These are phyloP conservation scores for Raphanus sativus DNA, from an alignment of 345 rosid genomes.

Conservation along the genomic window DNA sequence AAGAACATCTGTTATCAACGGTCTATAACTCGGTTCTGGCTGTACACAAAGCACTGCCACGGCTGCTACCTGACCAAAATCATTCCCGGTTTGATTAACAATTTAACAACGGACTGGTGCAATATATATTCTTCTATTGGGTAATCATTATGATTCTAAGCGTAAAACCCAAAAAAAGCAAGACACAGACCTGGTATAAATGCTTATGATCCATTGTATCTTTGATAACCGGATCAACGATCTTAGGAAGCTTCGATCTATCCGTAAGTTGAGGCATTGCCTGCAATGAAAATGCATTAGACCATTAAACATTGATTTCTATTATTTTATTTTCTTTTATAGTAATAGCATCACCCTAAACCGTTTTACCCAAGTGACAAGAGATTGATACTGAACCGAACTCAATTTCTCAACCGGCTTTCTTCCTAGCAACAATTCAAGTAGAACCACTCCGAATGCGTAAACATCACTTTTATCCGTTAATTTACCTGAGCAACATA, in stretches of 20 bases:
- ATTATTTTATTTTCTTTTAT: not conserved
- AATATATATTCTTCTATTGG: not conserved
- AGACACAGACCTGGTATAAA: constrained; percentile 73
- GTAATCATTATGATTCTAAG: too few species aligned
- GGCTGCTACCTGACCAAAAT: constrained; percentile 73
- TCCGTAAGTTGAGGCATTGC: constrained; percentile 98
- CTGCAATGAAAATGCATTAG: constrained; percentile 41
- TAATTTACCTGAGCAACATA: constrained; percentile 56
- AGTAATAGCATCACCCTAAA: not conserved
- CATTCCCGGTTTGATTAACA: not conserved
- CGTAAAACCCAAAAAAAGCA: too few species aligned
- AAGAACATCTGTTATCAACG: constrained; percentile 81
- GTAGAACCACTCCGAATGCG: constrained; percentile 89
- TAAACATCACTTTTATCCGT: constrained; percentile 97
- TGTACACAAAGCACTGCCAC: constrained; percentile 92
- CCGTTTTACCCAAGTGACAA: constrained; percentile 83
- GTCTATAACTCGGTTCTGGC: constrained; percentile 87
- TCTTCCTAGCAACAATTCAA: constrained; percentile 84
- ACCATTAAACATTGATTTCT: constrained; percentile 9
- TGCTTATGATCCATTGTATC: constrained; percentile 78
- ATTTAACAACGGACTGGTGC: not conserved
- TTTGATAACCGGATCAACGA: constrained; percentile 77
- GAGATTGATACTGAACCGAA: constrained; percentile 82
- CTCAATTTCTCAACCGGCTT: constrained; percentile 85
- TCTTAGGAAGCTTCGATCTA: constrained; percentile 76